Conservation (phyloP, 2,329 filamentous ascomycete species). For the Pseudogymnoascus sp. region DNA sequence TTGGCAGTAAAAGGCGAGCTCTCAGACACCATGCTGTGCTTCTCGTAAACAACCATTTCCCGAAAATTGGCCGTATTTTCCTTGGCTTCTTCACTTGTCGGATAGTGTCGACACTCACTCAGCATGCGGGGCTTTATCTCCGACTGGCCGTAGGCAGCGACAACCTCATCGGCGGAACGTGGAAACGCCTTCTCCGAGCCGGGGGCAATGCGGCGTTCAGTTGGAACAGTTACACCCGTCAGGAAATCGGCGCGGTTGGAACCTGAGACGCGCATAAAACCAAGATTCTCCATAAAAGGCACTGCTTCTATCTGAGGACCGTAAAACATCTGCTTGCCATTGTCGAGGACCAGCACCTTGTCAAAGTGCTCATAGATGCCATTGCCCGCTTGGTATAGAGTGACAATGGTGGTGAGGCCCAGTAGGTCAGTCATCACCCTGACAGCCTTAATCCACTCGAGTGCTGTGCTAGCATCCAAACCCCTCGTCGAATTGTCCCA, state of each 20-base stretch:
- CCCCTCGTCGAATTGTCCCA: conserved; percentile 63
- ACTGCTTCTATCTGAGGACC: conserved; percentile 49
- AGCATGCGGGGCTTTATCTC: conserved; percentile 42
- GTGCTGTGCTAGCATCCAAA: conserved; percentile 54
- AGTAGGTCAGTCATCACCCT: conserved; percentile 55
- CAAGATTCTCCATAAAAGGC: conserved; percentile 56
- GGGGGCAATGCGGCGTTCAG: conserved; percentile 45
- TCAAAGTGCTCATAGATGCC: conserved; percentile 63
- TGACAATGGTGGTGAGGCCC: conserved; percentile 52
- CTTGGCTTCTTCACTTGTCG: conserved; percentile 39
- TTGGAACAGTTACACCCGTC: conserved; percentile 57
- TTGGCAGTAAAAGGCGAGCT: conserved; percentile 33
- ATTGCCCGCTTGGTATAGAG: conserved; percentile 62
- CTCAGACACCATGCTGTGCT: conserved; percentile 17
- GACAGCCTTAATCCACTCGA: conserved; percentile 52
- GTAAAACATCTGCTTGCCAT: conserved; percentile 58
- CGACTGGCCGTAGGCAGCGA: conserved; percentile 43
- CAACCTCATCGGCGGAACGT: conserved; percentile 36
- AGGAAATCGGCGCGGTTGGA: conserved; percentile 59
- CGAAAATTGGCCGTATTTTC: neutral
- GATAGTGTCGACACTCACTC: conserved; percentile 47
- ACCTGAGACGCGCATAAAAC: conserved; percentile 53
- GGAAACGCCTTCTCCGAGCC: conserved; percentile 36
- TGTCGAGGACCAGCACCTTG: conserved; percentile 60
- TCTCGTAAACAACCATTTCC: conserved; percentile 28